Base-by-base conservation (phyloP, 192 early-diverging fungal genomes). In the Coemansia sp. region DNA sequence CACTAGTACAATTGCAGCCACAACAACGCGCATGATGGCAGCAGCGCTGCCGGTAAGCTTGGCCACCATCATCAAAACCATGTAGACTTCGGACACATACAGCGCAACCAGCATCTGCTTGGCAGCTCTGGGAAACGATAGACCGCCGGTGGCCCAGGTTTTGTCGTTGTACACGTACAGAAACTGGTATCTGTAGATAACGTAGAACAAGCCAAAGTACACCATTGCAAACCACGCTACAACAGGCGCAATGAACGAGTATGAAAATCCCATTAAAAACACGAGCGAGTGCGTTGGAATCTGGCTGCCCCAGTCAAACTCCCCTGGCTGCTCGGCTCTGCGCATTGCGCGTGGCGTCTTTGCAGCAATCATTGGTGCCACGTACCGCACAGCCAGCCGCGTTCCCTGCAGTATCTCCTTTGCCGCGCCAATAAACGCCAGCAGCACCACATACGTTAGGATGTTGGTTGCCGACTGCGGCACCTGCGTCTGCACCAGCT, bases 161-260 rank as follows among this genome's bases (percentile, higher is more conserved):
- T 72, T 53, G 41, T 84, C 77, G 32, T 87, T 81, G 69, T 89
- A 91, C 4, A 93, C 91, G 54, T 91, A 93, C 42, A 92, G 79
- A 70, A 97, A 90, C 72, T 93, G 90, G 77, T 97, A 92, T 0
- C 84, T 70, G 71, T 92, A 95, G 10, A 93, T 92, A 53, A 93
- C 60, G 61, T 88, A 89, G 32, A 86, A 87, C 18, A 94, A 67
- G 10, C 75, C 80, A 74, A 91, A 97, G 80, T 92, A 94, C 43
- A 91, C 64, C 1, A 81, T 71, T 0, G 91, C 88, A 63, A 97
- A 91, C 18, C 93, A 85, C 53, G 89, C 72, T 49, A 95, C 85
- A 50, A 94, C 75, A 4, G 95, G 95, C n/a, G 93, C 88, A 21
- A 95, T 85, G 48, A 88, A 86, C 39, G 86, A 85, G 71, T 95